Base-by-base conservation (phyloP, 306 rosid species). In the Benincasa hispida region DNA sequence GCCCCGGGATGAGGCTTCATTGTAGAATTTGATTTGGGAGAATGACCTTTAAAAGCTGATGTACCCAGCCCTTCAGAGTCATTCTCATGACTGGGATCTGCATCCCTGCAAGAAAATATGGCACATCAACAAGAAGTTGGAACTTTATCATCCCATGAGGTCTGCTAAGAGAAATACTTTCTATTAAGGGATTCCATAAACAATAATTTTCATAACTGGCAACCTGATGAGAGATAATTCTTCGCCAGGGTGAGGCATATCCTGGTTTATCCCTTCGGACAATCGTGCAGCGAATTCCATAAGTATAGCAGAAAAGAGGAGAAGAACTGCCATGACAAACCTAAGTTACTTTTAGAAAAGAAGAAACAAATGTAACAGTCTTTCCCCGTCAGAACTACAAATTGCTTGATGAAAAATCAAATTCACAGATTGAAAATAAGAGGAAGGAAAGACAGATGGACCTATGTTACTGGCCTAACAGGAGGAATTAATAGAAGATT, bases 251-350 rank as follows among this genome's bases (percentile, higher is more conserved):
- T 76, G 83, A 69, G 91, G 59, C 54, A 79, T 60, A 80, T 81
- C 86, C 69, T 56, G 79, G 76, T 81, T 85, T 81, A 94, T 92
- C 85, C 99, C 97, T 82, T 85, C 88, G 22, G 99, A 86, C 65
- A 90, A 84, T 74, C 87, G 92, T 7, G 99, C 99, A 8, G 98
- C 98, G 55, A 94, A 87, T 82, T 94, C 99, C 97, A 94, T 87
- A 69, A 94, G 77, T 77, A 94, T 80, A 61, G 99, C 99, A 83
- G 99, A 91, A 88, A 92, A 72, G 66, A 92, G 72, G 67, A 94
- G 95, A 68, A 92, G 86, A 86, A 82, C 99, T 87, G 85, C 84
- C 83, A 76, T 50, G 81, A 76, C 27, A 74, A 61, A 80, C 32
- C 32, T 35, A 30, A 8, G 77, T 30, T 72, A 25, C 39, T 34